Percentiles rank a stretch among this genome's conserved stretches.
Evolutionary conservation across 371 early-diverging fungal genomes (phyloP).

Genomic region (Cokeromyces recurvatus): DNA sequence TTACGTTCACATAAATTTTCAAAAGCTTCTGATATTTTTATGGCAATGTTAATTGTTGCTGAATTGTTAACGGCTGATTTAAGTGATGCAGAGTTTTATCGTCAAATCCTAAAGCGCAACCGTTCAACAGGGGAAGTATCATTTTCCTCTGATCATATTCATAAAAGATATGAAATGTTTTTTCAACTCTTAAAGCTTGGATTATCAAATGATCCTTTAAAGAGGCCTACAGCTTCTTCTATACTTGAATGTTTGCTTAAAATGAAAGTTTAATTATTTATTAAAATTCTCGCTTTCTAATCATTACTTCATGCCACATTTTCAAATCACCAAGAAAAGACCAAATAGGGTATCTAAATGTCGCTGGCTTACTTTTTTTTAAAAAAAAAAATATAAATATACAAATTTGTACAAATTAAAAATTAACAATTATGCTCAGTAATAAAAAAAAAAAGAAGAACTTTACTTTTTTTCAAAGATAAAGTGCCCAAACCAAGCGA

Average conservation of each 20-base stretch:
- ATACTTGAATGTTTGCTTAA: constrained; percentile 1
- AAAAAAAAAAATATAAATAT: no score
- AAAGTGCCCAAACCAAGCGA: constrained; percentile 72
- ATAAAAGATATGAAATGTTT: constrained; percentile 7
- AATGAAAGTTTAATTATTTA: neutral
- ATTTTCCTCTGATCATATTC: constrained; percentile 4
- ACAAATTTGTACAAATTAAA: no score
- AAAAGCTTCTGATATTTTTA: constrained; percentile 36
- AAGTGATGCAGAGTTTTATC: constrained; percentile 17
- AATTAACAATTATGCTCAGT: no score
- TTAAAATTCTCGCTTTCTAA: constrained; percentile 31
- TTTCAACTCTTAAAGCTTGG: constrained; percentile 13
- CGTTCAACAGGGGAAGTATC: constrained; percentile 6
- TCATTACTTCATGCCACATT: constrained; percentile 53
- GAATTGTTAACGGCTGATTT: constrained; percentile 24
- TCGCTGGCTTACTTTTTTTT: constrained; percentile 58
- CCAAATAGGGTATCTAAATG: constrained; percentile 63
- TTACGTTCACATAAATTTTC: constrained; percentile 5
- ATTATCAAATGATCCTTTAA: neutral
- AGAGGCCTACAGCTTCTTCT: constrained; percentile 8
- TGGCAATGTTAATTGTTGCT: constrained; percentile 27
- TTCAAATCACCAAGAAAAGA: constrained; percentile 54
- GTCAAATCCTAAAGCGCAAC: constrained; percentile 9
- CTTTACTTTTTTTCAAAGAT: constrained; percentile 58
- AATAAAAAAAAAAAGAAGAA: no score